Evolutionary conservation across 139 green algal genomes (phyloP).

Genomic region (Chlorella sp.): DNA sequence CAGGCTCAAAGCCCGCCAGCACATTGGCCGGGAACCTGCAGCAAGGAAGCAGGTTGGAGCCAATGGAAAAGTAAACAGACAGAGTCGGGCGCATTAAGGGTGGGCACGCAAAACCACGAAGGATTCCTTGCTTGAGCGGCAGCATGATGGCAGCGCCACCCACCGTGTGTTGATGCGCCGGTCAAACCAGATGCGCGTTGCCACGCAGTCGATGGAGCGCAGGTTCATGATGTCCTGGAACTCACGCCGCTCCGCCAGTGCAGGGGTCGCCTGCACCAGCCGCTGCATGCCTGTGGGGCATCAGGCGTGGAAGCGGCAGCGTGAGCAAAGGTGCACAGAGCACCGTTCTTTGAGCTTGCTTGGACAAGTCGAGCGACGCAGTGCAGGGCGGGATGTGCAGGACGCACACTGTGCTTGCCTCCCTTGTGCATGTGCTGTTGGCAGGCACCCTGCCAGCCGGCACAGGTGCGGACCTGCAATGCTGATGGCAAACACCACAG

Average conservation of each 20-base stretch:
- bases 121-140: no score
- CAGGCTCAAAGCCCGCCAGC: conserved; percentile 79
- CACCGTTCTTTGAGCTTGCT: no score
- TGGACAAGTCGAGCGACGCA: no score
- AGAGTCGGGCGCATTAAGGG: no score
- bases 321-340: no score
- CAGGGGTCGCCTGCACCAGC: conserved; percentile 67
- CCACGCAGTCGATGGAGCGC: conserved; percentile 76
- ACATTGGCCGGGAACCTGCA: conserved; percentile 84
- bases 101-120: no score
- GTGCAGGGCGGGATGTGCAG: no score
- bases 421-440: no score
- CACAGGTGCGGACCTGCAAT: conserved; percentile 49
- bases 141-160: neutral
- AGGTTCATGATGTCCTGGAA: conserved; percentile 85
- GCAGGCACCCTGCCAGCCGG: neutral
- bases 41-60: neutral
- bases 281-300: conserved; percentile 81
- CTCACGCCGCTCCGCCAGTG: conserved; percentile 63
- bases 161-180: conserved; percentile 50
- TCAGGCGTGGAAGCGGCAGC: no score
- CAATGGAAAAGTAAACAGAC: neutral
- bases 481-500: conserved; percentile 87
- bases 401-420: no score
- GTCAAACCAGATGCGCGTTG: conserved; percentile 84